Evolutionary conservation across 2,329 filamentous ascomycete species (phyloP), one percentile per base, ranked within the genome.

Genomic region (Fusarium concolor): DNA sequence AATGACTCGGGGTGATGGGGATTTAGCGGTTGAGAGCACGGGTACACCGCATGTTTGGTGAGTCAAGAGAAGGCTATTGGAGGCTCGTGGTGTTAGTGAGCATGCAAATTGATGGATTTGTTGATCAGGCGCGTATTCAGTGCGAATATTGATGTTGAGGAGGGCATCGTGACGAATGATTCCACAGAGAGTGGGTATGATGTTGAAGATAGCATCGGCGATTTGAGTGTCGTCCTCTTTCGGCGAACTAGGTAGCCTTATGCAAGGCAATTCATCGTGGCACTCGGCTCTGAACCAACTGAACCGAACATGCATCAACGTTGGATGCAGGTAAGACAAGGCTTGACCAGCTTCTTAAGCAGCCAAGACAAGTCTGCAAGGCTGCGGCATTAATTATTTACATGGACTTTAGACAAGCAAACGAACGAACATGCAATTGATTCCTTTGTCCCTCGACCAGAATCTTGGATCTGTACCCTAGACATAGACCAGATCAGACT

Each of bases 1-100:
- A 65, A 64, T 65, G 61, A 65, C 62, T 65, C 62, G 55, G 44
- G 10, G 31, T 28, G 42, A 52, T 47, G 18, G 22, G 20, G 53
- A 29, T 58, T 47, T 52, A 24, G 33, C 18, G 43, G 57, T 33
- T 50, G 24, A 56, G n/a, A 31, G 39, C 41, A 26, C 45, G 31
- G 20, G 52, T 57, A 64, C 61, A 64, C 50, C 53, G 65, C 54
- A 68, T 68, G 15, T 52, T 51, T 33, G 29, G 33, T 29, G 35
- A 59, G 39, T 37, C 49, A 43, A 42, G 50, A 26, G 29, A 44
- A 24, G n/a, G 22, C 12, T 33, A 49, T 46, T 42, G 35, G 43
- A 42, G 29, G 15, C 15, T 38, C 46, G 11, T 14, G 35, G 22
- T 57, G 37, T 10, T 47, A 46, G 47, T 42, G 37, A 62, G 41